Evolutionary conservation across 2,329 filamentous ascomycete species (phyloP).

Genomic region (Pyrenophora tritici-repentis): DNA sequence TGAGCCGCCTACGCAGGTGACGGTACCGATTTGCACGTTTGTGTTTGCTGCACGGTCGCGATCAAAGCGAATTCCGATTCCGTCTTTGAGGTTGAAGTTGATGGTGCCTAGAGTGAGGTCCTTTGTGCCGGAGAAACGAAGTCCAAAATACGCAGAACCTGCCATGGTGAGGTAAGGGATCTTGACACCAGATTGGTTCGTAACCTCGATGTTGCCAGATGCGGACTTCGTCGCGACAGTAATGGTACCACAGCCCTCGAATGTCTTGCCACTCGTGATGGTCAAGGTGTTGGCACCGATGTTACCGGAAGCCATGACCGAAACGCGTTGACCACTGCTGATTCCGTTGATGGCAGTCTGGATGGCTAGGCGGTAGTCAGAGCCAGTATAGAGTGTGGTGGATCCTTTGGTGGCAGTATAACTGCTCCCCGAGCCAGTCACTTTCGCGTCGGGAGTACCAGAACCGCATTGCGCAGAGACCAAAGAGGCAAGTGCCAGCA

Average conservation of each 20-base stretch:
- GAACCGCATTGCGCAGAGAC: constrained; percentile 55
- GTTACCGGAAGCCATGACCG: constrained; percentile 60
- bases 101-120: constrained; percentile 58
- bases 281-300: constrained; percentile 60
- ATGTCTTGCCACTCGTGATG: constrained; percentile 59
- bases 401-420: constrained; percentile 55
- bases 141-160: constrained; percentile 62
- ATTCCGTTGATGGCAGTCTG: constrained; percentile 60
- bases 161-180: constrained; percentile 64
- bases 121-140: constrained; percentile 60
- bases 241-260: constrained; percentile 64
- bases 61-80: constrained; percentile 63
- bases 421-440: constrained; percentile 54
- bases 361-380: constrained; percentile 60
- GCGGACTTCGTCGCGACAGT: constrained; percentile 51
- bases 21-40: constrained; percentile 60
- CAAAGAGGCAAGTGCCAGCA: constrained; percentile 50
- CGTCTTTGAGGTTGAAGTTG: constrained; percentile 60
- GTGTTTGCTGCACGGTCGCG: constrained; percentile 58
- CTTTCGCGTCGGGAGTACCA: constrained; percentile 53
- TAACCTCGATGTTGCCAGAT: constrained; percentile 60
- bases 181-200: constrained; percentile 54
- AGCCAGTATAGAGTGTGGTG: constrained; percentile 57
- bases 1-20: constrained; percentile 58
- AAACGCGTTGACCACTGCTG: constrained; percentile 57